A percentile compares a stretch with the other conserved stretches of the same genome.
Conservation (phyloP, 306 rosid genomes). For the Dryas drummondii region DNA sequence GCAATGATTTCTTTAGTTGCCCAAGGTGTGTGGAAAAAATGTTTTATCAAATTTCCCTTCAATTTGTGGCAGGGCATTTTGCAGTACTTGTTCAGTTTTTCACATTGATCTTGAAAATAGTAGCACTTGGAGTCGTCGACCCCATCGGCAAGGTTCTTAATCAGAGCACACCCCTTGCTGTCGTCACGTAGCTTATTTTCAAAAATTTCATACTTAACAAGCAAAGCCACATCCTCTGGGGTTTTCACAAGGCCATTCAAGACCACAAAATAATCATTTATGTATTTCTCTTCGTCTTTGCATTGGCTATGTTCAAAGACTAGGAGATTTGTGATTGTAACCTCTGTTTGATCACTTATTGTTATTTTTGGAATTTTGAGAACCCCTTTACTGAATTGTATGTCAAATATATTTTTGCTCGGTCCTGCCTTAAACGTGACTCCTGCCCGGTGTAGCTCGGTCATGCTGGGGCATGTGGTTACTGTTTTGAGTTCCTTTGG, state of each 20-base stretch:
- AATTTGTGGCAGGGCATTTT: constrained; percentile 18
- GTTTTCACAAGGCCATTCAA: constrained; percentile 21
- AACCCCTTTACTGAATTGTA: too few species aligned
- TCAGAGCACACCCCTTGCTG: background rate
- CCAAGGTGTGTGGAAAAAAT: constrained; percentile 32
- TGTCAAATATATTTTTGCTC: too few species aligned
- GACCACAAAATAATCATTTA: too few species aligned
- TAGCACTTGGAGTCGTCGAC: background rate
- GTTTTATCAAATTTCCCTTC: constrained; percentile 24
- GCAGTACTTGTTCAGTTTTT: constrained; percentile 16
- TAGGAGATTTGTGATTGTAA: too few species aligned
- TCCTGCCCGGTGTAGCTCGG: too few species aligned
- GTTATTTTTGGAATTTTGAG: too few species aligned
- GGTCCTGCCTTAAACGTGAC: too few species aligned
- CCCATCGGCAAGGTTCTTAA: constrained; percentile 18
- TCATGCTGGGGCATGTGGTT: background rate
- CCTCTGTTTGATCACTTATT: too few species aligned
- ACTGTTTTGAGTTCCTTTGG: too few species aligned
- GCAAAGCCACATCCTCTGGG: constrained; percentile 17
- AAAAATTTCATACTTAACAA: constrained; percentile 21
- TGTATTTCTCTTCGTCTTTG: background rate
- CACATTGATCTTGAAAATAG: constrained; percentile 12
- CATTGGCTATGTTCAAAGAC: too few species aligned
- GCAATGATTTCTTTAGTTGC: constrained; percentile 21
- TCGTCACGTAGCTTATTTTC: constrained; percentile 7